Conservation (phyloP, 768 basidiomycete genomes). For the Leucocoprinus sp. region DNA sequence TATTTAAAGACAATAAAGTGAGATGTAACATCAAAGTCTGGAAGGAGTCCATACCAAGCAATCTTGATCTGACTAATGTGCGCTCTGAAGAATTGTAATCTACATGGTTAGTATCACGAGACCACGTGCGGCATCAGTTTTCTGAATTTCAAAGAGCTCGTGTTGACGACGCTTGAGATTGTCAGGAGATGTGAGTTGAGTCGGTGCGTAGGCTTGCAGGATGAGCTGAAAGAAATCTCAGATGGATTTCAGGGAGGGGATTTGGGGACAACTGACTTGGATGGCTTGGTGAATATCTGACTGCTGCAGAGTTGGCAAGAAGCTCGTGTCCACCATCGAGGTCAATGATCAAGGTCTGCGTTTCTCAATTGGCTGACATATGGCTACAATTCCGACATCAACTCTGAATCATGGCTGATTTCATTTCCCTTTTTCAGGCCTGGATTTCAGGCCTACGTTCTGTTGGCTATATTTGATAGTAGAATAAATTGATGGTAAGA, state of each 20-base stretch:
- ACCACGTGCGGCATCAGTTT: slow-evolving; percentile 75
- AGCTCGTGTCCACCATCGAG: slow-evolving; percentile 26
- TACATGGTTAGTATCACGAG: slow-evolving; percentile 62
- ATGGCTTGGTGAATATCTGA: slow-evolving; percentile 51
- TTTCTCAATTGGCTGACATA: slow-evolving; percentile 3
- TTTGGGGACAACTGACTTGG: slow-evolving; percentile 38
- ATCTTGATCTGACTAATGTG: slow-evolving; percentile 94
- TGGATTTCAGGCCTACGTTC: too few species aligned
- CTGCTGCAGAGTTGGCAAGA: slow-evolving; percentile 45
- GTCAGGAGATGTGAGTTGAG: slow-evolving; percentile 41
- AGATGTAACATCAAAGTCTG: slow-evolving; percentile 6
- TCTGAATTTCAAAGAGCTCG: slow-evolving; percentile 71
- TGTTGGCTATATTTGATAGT: too few species aligned
- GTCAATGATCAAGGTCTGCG: slow-evolving; percentile 7
- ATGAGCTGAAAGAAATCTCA: slow-evolving; percentile 42
- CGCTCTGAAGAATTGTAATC: slow-evolving; percentile 91
- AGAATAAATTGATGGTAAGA: too few species aligned
- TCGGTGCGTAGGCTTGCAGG: slow-evolving; percentile 52
- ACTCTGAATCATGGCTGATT: not conserved
- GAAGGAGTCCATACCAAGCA: slow-evolving; percentile 53
- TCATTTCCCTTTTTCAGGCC: too few species aligned
- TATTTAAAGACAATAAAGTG: too few species aligned
- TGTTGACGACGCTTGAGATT: slow-evolving; percentile 58
- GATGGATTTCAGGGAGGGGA: slow-evolving; percentile 13
- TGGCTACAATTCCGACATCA: not conserved